Evolutionary conservation across 768 basidiomycete species (phyloP), one percentile per base, ranked within the genome.

Genomic region (Pleurotus platypus): DNA sequence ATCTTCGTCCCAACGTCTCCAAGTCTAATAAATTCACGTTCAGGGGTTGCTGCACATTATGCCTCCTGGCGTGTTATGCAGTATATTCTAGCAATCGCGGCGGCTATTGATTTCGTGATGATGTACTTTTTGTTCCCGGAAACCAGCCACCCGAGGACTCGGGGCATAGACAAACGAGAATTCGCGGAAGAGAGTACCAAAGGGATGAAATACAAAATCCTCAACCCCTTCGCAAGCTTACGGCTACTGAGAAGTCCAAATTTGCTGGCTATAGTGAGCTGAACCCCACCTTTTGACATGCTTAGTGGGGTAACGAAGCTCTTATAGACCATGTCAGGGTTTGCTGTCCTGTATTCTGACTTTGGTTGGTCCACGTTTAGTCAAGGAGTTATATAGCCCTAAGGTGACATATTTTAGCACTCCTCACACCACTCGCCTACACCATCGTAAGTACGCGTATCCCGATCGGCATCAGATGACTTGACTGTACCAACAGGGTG

Each of bases 1-100:
- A 9, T n/a, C 55, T 39, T 12, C 26, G 2, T 20, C 30, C 42
- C 18, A 12, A 47, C 11, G n/a, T 40, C 4, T 35, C 20, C 5
- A 45, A 13, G 11, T 45, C 7, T 56, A 58, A 50, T 15, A 39
- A 20, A 22, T 49, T 35, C 30, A 9, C 30, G 9, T 35, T 35
- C 11, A 81, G 83, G 83, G 12, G 51, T 77, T 24, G 71, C 77
- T 0, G 76, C 86, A 0, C 72, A 85, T 53, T 87, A 86, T 60
- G 76, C 75, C 35, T 88, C 87, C 0, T 90, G 89, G 87, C 78
- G 88, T 0, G 59, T 75, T 3, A 79, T 86, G 67, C 86, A 90
- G 63, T 63, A 69, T 6, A 62, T 63, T 0, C 57, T 89, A 1
- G 79, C 77, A 2, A 38, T 73, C 0, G 66, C 71, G 39, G 79